phyloP scores from a whole-genome alignment of 2,329 filamentous ascomycete species.

The Scytalidium lignicola region DNA sequence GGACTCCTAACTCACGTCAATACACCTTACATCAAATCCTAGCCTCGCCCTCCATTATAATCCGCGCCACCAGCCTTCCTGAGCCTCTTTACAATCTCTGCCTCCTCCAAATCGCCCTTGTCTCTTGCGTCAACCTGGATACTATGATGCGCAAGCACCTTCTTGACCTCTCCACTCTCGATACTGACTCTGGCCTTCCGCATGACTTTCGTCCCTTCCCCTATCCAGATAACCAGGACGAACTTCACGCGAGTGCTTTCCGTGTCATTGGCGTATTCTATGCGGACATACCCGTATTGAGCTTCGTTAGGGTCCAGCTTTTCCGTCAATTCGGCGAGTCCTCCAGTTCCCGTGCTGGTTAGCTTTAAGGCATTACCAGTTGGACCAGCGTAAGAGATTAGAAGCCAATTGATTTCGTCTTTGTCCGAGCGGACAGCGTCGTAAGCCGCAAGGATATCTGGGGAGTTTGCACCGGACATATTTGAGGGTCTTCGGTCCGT shows the following conservation, averaged over 20 bases:
- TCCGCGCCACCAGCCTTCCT: constrained; percentile 65
- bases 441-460: constrained; percentile 60
- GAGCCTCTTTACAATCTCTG: constrained; percentile 55
- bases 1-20: constrained; percentile 16
- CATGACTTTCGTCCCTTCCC: constrained; percentile 61
- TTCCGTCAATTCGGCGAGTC: constrained; percentile 51
- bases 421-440: constrained; percentile 64
- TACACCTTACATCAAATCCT: background rate
- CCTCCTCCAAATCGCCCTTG: constrained; percentile 54
- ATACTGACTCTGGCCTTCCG: constrained; percentile 64
- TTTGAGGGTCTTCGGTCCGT: background rate
- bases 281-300: constrained; percentile 60
- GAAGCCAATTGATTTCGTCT: constrained; percentile 60
- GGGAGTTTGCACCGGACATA: constrained; percentile 53
- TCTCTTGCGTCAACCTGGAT: constrained; percentile 59
- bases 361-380: constrained; percentile 53
- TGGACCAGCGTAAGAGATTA: constrained; percentile 54
- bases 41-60: constrained; percentile 60
- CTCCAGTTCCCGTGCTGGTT: constrained; percentile 53
- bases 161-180: constrained; percentile 62
- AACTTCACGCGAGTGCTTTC: constrained; percentile 67
- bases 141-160: constrained; percentile 58
- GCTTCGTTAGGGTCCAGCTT: constrained; percentile 53
- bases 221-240: constrained; percentile 63
- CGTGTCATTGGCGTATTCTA: constrained; percentile 67